Evolutionary conservation across 2,329 filamentous ascomycete genomes (phyloP), one percentile per base, ranked within the genome.

Genomic region (Teratosphaeriaceae sp.): DNA sequence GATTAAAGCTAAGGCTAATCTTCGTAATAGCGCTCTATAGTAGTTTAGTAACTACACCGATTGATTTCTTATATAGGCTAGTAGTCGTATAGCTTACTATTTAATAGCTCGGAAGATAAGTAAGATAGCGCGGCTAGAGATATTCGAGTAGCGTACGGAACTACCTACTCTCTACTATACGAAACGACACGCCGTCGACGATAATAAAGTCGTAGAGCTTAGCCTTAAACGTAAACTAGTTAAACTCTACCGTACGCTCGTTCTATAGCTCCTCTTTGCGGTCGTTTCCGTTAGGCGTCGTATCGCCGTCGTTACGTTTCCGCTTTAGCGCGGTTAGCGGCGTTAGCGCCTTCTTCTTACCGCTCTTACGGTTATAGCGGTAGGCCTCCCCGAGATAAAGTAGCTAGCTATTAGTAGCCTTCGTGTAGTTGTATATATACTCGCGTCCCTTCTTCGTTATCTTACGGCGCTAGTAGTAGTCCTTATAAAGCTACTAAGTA

Each of bases 1-100:
- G 33, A 35, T 54, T 49, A 37, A 54, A 52, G n/a, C 5, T 44
- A 47, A 23, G 50, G 21, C 16, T 30, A 29, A 47, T 38, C 13
- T 39, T 33, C 8, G 30, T 44, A 9, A 41, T 22, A 16, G 45
- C 36, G 20, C 30, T 37, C 5, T 2, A 3, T 7, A 48, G 30
- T 11, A 15, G 18, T n/a, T 42, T 20, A 23, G 24, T 42, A 18
- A 45, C 42, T 19, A 31, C 26, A 19, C 42, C 35, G 16, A 42
- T 26, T 12, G 15, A 13, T 16, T 39, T 35, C 21, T 45, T 26
- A 26, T 39, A 43, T 12, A 38, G 8, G 13, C 12, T 15, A 11
- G 11, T 23, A 34, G 45, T 31, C 13, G 35, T 40, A 15, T 38
- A 13, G 41, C 41, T 40, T 11, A 44, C 41, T 11, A 39, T 43